Evolutionary conservation across 768 basidiomycete species (phyloP), one percentile per base, ranked within the genome.

Genomic region (Tephrocybe sp.): DNA sequence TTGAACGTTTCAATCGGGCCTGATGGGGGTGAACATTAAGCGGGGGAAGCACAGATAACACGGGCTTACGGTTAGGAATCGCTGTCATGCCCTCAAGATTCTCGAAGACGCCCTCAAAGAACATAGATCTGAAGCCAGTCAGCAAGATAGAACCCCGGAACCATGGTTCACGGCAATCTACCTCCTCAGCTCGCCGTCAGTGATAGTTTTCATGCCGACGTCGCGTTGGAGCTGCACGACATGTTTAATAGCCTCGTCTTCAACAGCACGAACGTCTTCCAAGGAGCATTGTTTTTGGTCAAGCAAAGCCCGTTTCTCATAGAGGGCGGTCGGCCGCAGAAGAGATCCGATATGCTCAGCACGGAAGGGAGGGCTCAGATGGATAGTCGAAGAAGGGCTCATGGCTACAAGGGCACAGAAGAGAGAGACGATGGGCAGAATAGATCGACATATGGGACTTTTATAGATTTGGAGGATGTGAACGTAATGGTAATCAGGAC

Each of bases 61-160:
- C 21, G 21, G 16, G 59, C 67, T 27, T 47, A 82, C 81, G 71
- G 32, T 76, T 72, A 5, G 77, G 75, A 44, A 82, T 67, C 51
- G 64, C 68, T 42, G 70, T 71, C 79, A 86, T 85, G 40, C 85
- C 85, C 42, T 82, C 78, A 32, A 88, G 64, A 45, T 77, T 82
- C 57, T 86, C 77, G 61, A 85, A 85, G 25, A 86, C 81, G 16
- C 84, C 84, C 38, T 86, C 81, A 47, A 72, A 84, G 62, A 83
- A 86, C 65, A 75, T 68, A 37, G 70, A 70, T 56, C 83, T 84
- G 60, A 4, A 44, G 26, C 2, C 9, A 32, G 27, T 50, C 38
- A 51, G 44, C 52, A 18, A 6, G 44, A 36, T 30, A 44, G 13
- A 43, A 22, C 16, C 44, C 43, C 18, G 6, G 31, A 7, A 25